Evolutionary conservation across 2,329 filamentous ascomycete genomes (phyloP).

Genomic region (Colletotrichum musicola): DNA sequence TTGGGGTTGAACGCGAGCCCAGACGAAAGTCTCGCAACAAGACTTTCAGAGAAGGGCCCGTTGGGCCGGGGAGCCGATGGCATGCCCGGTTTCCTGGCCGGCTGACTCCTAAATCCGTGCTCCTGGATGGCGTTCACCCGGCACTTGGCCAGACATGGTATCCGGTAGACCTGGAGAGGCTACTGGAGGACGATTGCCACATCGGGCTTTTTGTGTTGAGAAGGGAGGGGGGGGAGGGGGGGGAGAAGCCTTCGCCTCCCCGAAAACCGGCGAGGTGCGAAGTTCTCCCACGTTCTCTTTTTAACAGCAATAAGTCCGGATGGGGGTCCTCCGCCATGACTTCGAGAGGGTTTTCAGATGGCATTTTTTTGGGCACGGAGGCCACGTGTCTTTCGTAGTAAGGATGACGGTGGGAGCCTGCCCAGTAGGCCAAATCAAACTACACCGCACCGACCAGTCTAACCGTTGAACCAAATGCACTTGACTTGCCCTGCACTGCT

Average conservation of each 20-base stretch:
- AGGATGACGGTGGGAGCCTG: not conserved
- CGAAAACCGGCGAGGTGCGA: not conserved
- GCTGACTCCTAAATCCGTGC: not conserved
- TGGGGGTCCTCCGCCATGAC: not conserved
- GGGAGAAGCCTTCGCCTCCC: conserved; percentile 16
- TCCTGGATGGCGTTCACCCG: not conserved
- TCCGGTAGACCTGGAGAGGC: conserved; percentile 19
- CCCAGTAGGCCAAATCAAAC: too few relatives aligned
- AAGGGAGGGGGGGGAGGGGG: too few relatives aligned
- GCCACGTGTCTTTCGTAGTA: not conserved
- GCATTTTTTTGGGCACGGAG: not conserved
- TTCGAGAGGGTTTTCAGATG: not conserved
- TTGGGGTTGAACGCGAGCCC: not conserved
- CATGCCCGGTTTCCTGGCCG: too few relatives aligned
- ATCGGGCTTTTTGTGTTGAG: conserved; percentile 6
- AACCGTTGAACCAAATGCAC: too few relatives aligned
- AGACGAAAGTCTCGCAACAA: not conserved
- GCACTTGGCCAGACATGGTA: conserved; percentile 9
- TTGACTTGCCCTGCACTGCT: too few relatives aligned
- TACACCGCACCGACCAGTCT: too few relatives aligned
- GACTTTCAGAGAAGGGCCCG: not conserved
- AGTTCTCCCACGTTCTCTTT: too few relatives aligned
- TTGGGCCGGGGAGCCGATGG: too few relatives aligned
- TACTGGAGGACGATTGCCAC: conserved; percentile 25
- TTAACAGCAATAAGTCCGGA: too few relatives aligned